These are phyloP conservation scores for Coleophoma eucalyptorum DNA, from an alignment of 2,329 filamentous ascomycete genomes.

Conservation along the genomic window DNA sequence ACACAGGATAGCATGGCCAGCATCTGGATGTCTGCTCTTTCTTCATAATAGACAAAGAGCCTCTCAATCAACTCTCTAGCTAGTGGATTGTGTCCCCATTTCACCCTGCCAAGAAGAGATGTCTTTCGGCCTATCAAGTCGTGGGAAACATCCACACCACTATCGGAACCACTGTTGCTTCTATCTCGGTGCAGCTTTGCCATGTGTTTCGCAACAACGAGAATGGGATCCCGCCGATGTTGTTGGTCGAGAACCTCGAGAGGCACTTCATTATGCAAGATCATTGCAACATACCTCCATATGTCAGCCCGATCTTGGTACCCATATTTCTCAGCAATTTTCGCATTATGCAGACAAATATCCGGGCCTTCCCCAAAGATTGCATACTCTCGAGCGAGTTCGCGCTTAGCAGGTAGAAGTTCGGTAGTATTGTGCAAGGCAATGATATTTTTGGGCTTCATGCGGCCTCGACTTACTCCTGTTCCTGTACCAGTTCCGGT, in stretches of 20 bases:
- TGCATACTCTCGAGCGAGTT: slow-evolving; percentile 74
- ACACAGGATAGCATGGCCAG: slow-evolving; percentile 68
- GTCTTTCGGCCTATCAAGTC: slow-evolving; percentile 23
- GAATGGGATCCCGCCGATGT: slow-evolving; percentile 45
- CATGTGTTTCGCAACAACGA: slow-evolving; percentile 66
- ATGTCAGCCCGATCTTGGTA: slow-evolving; percentile 71
- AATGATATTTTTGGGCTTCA: slow-evolving; percentile 62
- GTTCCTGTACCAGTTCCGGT: slow-evolving; percentile 47
- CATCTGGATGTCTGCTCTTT: slow-evolving; percentile 63
- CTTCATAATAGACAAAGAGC: slow-evolving; percentile 62
- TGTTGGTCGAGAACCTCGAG: slow-evolving; percentile 58
- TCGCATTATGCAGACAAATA: slow-evolving; percentile 81
- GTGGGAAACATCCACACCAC: slow-evolving; percentile 41
- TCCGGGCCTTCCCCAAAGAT: slow-evolving; percentile 81
- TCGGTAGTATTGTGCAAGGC: slow-evolving; percentile 68
- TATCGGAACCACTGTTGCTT: slow-evolving; percentile 39
- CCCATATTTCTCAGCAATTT: slow-evolving; percentile 68
- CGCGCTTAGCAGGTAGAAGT: slow-evolving; percentile 73
- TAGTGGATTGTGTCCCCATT: slow-evolving; percentile 65
- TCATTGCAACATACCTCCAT: slow-evolving; percentile 76
- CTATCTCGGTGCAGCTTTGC: slow-evolving; percentile 31
- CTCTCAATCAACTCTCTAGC: slow-evolving; percentile 57
- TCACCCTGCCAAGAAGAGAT: slow-evolving; percentile 53
- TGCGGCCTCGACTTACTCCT: slow-evolving; percentile 21
- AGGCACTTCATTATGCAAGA: slow-evolving; percentile 74